Evolutionary conservation across 208 protist species (phyloP), one percentile per base, ranked within the genome.

Genomic region (Acanthamoeba sp.): DNA sequence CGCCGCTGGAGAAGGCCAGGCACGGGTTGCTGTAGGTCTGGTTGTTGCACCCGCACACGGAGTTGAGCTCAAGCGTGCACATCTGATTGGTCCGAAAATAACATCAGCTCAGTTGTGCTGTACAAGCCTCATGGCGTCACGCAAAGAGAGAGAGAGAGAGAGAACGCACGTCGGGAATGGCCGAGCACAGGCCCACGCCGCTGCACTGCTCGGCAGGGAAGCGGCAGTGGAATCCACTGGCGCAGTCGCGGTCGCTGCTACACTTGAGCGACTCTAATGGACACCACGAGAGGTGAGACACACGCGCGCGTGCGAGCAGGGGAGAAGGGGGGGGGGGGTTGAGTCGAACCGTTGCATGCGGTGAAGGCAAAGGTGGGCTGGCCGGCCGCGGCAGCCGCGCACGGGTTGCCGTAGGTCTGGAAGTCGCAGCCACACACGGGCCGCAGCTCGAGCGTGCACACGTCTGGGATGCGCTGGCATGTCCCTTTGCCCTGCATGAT

Each of bases 21-120:
- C 76, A 84, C 27, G 76, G 76, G 29, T 84, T 84, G 76, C 76
- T 84, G 76, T 84, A 84, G 42, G 76, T 84, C 24, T 84, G 76
- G 76, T 84, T 57, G 76, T 84, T 55, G 42, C 76, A 84, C 18
- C 76, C 76, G 42, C 76, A 84, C 27, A 84, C 76, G 27, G 76
- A 0, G 42, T 84, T 84, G 42, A 84, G 29, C 76, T 84, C 76
- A 18, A 84, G 22, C 29, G 76, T 84, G 76, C 76, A 84, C 10
- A 52, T 34, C 76, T 84, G 76, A 7, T 4, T 6, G 40, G 24
- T 9, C n/a, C n/a, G 64, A 27, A n/a, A 32, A 16, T 32, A 66
- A 4, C 69, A 20, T 29, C 16, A 80, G 2, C n/a, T n/a, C n/a
- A n/a, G n/a, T n/a, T n/a, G n/a, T n/a, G n/a, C n/a, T n/a, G n/a